phyloP scores from a whole-genome alignment of 495 filamentous ascomycete species.

The Penicillium turbatum region DNA sequence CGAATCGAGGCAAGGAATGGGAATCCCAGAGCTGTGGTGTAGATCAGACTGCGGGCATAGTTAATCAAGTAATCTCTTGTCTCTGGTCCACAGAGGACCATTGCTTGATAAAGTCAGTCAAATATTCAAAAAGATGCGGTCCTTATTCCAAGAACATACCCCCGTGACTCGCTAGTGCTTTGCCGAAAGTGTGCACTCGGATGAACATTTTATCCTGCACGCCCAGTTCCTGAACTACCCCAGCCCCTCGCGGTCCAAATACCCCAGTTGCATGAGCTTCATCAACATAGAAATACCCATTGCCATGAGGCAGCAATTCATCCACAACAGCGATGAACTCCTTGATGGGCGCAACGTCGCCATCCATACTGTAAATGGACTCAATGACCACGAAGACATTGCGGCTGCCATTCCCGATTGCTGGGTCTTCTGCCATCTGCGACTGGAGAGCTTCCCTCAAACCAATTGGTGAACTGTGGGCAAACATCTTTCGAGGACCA shows the following conservation, averaged over 20 bases:
- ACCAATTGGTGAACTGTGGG: conserved; percentile 54
- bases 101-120: conserved; percentile 17
- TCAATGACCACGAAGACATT: conserved; percentile 66
- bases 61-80: conserved; percentile 44
- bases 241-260: conserved; percentile 57
- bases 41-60: conserved; percentile 47
- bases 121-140: background rate
- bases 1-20: conserved; percentile 46
- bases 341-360: conserved; percentile 61
- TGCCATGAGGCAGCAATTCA: conserved; percentile 48
- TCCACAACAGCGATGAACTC: conserved; percentile 57
- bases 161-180: conserved; percentile 67
- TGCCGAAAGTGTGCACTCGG: conserved; percentile 72
- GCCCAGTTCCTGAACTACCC: conserved; percentile 62
- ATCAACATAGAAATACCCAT: conserved; percentile 70
- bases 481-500: conserved; percentile 45
- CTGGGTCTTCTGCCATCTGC: conserved; percentile 26
- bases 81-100: conserved; percentile 45
- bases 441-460: conserved; percentile 39
- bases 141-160: conserved; percentile 44
- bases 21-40: conserved; percentile 47
- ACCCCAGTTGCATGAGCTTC: conserved; percentile 75
- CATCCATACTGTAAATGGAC: conserved; percentile 82
- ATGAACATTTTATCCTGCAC: conserved; percentile 65
- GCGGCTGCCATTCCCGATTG: conserved; percentile 29